Evolutionary conservation across 805 yeast genomes (phyloP).

Genomic region (Ogataea nitratoaversa): DNA sequence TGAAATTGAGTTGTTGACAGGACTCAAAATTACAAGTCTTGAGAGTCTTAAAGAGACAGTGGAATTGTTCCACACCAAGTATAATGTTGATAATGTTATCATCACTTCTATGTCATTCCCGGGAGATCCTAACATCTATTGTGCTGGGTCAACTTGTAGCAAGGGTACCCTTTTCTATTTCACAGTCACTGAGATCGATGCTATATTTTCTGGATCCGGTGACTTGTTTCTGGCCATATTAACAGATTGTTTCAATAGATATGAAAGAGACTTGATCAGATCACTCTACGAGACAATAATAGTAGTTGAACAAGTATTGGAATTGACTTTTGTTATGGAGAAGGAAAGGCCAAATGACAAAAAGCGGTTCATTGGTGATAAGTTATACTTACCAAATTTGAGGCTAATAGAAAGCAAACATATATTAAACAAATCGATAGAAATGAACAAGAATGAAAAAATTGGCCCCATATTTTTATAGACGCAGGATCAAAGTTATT

Average conservation of each 20-base stretch:
- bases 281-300: slow-evolving; percentile 39
- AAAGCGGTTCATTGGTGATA: slow-evolving; percentile 10
- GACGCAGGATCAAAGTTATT: too few species aligned
- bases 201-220: slow-evolving; percentile 70
- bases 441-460: background rate
- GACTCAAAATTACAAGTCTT: slow-evolving; percentile 36
- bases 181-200: slow-evolving; percentile 47
- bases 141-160: slow-evolving; percentile 37
- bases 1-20: slow-evolving; percentile 62
- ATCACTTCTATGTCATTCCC: slow-evolving; percentile 50
- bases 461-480: background rate
- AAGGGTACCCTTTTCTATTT: slow-evolving; percentile 28
- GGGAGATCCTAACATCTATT: slow-evolving; percentile 26
- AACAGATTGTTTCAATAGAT: slow-evolving; percentile 43
- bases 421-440: slow-evolving; percentile 14
- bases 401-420: slow-evolving; percentile 40
- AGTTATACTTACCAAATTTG: slow-evolving; percentile 38
- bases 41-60: slow-evolving; percentile 37
- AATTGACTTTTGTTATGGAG: slow-evolving; percentile 33
- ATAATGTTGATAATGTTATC: slow-evolving; percentile 47
- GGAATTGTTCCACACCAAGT: slow-evolving; percentile 37
- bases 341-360: background rate
- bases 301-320: slow-evolving; percentile 39
- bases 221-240: slow-evolving; percentile 65
- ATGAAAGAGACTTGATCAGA: slow-evolving; percentile 20